These are phyloP conservation scores for Lenzites betulinus DNA, from an alignment of 768 basidiomycete species.

Conservation along the genomic window DNA sequence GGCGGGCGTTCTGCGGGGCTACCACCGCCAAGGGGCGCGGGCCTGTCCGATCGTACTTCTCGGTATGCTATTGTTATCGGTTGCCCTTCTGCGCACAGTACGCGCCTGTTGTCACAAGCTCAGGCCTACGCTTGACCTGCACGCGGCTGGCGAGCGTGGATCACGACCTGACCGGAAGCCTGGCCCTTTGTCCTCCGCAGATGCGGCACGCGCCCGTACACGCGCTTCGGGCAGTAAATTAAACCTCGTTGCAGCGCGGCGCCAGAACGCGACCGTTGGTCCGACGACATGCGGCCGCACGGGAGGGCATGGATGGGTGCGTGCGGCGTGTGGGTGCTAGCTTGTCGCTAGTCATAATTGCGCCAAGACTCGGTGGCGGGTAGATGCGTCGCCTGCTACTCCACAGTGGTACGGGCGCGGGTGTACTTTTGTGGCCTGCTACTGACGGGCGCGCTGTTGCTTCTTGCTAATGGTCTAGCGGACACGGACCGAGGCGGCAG, in stretches of 20 bases:
- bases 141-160: too few relatives aligned
- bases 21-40: neutral
- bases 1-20: neutral
- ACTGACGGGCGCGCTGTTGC: neutral
- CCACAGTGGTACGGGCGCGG: neutral
- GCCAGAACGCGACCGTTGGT: constrained; percentile 11
- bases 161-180: too few relatives aligned
- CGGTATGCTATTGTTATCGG: neutral
- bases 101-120: neutral
- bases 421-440: neutral
- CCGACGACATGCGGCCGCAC: constrained; percentile 10
- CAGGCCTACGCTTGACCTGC: neutral
- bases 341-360: neutral
- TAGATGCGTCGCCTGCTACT: neutral
- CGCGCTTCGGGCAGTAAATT: constrained; percentile 20
- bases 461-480: neutral
- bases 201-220: constrained; percentile 3
- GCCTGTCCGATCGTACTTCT: neutral
- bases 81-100: neutral
- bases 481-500: neutral
- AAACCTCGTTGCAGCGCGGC: constrained; percentile 20
- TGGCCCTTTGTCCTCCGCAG: too few relatives aligned
- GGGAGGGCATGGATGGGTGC: neutral
- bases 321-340: neutral
- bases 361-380: neutral